phyloP scores from a whole-genome alignment of 2,329 filamentous ascomycete species.

The Aspergillus quadricinctus region DNA sequence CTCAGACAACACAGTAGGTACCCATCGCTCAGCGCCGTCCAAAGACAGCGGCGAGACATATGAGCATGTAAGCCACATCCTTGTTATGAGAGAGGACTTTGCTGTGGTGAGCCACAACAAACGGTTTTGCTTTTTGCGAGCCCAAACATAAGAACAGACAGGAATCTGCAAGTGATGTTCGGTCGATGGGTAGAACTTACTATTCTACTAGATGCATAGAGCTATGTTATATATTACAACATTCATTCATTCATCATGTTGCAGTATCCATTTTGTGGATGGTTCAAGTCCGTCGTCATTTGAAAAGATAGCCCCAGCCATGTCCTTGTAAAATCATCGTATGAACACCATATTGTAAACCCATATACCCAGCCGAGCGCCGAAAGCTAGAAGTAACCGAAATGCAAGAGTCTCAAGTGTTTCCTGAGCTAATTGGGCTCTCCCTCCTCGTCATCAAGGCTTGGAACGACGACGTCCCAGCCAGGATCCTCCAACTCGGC shows the following conservation, averaged over 20 bases:
- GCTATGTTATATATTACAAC: background rate
- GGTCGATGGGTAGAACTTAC: background rate
- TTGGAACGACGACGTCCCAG: slow-evolving; percentile 36
- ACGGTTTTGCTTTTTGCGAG: background rate
- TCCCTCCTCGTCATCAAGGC: slow-evolving; percentile 32
- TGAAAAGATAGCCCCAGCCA: background rate
- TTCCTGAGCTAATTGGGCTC: slow-evolving; percentile 4
- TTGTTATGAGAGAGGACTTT: background rate
- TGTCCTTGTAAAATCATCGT: background rate
- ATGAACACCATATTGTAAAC: background rate
- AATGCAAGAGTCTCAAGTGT: background rate
- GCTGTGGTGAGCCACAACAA: background rate
- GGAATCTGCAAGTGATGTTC: background rate
- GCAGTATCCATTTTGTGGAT: background rate
- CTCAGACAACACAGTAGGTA: too few relatives aligned
- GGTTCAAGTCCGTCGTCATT: background rate
- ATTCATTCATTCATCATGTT: background rate
- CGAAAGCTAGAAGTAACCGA: background rate
- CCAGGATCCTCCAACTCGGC: slow-evolving; percentile 28
- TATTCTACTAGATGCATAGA: background rate
- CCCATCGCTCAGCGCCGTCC: too few relatives aligned
- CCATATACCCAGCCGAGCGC: background rate
- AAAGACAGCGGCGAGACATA: background rate
- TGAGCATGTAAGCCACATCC: background rate
- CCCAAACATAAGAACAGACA: background rate